Base-by-base conservation (phyloP, 2,329 filamentous ascomycete species). In the Coleophoma crateriformis region DNA sequence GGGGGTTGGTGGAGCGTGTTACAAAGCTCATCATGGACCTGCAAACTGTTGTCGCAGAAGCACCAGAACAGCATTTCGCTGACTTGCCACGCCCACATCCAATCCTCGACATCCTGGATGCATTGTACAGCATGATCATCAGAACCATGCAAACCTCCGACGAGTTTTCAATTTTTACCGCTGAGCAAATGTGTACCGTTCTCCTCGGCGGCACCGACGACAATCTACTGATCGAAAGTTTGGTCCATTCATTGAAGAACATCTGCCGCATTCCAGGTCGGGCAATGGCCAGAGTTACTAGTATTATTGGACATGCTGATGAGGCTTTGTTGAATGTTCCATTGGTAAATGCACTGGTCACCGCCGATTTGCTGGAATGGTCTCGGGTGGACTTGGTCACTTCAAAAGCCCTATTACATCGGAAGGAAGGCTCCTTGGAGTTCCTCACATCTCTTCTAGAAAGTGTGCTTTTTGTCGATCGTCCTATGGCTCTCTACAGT, bases 361-460 rank as follows among this genome's bases (percentile, higher is more conserved):
- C 74, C 34, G 82, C 80, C 2, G 81, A 84, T 47, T 71, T 85
- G 35, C 61, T 86, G 7, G 81, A 85, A 57, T 81, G 82, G 74
- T 72, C 73, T 46, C 77, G 77, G 46, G 79, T 91, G 45, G 88
- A 91, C 60, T 75, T 80, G 19, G 84, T 87, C 46, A 78, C 91
- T 57, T 81, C 88, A 7, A 85, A 86, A 63, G 82, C 87, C 2
- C 75, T 97, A 17, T 74, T 81, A 49, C 77, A 85, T 49, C 82
- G 83, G 51, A 88, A 90, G 54, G 77, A 83, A 7, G 78, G 79
- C 19, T 88, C 87, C 2, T 71, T 96, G 3, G 82, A 90, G 50
- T 87, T 95, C 64, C 76, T 97, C n/a, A 82, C 85, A 46, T 83
- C 84, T 40, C 74, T 96, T 40, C 75, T 96, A 55, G 87, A 94